Evolutionary conservation across 176 grass and related monocot genomes (phyloP).

Genomic region (Hyparrhenia diplandra): DNA sequence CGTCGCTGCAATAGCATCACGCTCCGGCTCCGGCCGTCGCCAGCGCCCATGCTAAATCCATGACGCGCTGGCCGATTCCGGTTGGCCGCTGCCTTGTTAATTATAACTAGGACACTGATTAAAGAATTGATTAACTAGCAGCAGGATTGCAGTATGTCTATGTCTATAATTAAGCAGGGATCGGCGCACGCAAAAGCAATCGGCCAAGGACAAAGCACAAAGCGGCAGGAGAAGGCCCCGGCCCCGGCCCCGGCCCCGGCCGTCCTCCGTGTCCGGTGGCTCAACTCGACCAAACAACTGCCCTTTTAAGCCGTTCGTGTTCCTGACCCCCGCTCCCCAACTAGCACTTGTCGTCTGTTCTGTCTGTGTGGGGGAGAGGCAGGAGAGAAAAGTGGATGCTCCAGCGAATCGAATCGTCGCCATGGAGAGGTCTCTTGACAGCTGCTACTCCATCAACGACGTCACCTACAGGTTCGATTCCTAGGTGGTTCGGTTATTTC

Average conservation of each 20-base stretch:
- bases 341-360: neutral
- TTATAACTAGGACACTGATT: no score
- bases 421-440: constrained; percentile 43
- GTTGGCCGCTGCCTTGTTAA: neutral
- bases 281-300: constrained; percentile 17
- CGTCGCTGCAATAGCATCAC: neutral
- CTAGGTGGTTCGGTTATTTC: neutral
- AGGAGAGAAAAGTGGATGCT: constrained; percentile 8
- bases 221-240: constrained; percentile 4
- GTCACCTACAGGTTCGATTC: constrained; percentile 61
- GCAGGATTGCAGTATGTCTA: neutral
- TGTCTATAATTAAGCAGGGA: neutral
- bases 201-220: neutral
- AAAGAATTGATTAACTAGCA: neutral
- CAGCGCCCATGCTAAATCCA: constrained; percentile 28
- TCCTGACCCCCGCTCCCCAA: neutral
- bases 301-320: constrained; percentile 14
- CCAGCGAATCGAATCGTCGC: neutral
- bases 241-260: no score
- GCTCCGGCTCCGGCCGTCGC: constrained; percentile 1
- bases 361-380: neutral
- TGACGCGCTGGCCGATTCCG: neutral
- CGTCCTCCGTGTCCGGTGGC: constrained; percentile 31
- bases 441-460: constrained; percentile 40
- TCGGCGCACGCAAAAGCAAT: neutral